A percentile compares a stretch with the other conserved stretches of the same genome.
Evolutionary conservation across 1,284 basidiomycete genomes (phyloP).

Genomic region (Cryptococcus wingfieldii): DNA sequence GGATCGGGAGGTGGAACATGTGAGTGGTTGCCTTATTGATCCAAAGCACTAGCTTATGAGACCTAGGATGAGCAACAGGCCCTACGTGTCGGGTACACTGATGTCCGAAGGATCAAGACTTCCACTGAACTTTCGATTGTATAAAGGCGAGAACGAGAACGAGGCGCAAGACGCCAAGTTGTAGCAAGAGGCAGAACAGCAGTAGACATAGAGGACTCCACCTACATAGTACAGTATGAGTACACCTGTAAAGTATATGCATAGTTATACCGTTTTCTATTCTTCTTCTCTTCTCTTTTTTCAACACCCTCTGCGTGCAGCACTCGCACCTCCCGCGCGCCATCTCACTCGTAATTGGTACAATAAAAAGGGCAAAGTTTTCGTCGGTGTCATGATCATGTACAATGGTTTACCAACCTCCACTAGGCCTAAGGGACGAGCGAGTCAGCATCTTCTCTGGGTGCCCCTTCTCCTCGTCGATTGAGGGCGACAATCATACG

Average conservation of each 20-base stretch:
- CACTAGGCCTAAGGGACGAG: background rate
- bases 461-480: background rate
- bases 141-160: conserved; percentile 7
- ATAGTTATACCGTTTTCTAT: background rate
- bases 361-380: background rate
- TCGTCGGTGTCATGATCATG: background rate
- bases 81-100: conserved; percentile 21
- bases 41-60: background rate
- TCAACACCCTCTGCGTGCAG: background rate
- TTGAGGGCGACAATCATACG: background rate
- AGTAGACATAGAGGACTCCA: background rate
- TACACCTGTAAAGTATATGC: background rate
- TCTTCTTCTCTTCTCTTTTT: background rate
- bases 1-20: conserved; percentile 29
- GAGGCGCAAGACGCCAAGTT: background rate
- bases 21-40: conserved; percentile 8
- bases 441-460: background rate
- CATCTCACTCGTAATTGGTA: background rate
- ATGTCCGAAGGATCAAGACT: conserved; percentile 18
- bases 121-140: conserved; percentile 19
- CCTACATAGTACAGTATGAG: background rate
- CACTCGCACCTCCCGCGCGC: background rate
- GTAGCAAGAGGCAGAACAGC: background rate
- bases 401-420: background rate
- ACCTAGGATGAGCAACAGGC: conserved; percentile 25